Base-by-base conservation (phyloP, 2,329 filamentous ascomycete genomes). In the Sphaceloma murrayae region DNA sequence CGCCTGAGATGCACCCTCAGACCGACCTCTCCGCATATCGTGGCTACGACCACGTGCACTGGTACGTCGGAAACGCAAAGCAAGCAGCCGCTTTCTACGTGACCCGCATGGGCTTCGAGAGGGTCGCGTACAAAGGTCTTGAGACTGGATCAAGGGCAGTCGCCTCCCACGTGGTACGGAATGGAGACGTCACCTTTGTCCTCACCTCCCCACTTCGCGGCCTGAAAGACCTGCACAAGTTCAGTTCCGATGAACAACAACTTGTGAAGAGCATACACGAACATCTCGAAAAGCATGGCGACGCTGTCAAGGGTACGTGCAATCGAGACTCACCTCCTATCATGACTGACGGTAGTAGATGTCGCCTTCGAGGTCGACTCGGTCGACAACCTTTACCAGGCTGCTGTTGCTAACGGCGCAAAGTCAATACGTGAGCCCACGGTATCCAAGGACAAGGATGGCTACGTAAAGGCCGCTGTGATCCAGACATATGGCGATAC, bases 11-110 rank as follows among this genome's bases (percentile, higher is more conserved):
- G 18, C 14, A 36, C 10, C 26, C 49, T n/a, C 22, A 34, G 11
- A 47, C 31, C 31, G 47, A 48, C 7, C 24, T 47, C 14, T 36
- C 47, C 10, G 48, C 48, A 59, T 88, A 94, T 68, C 76, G 77
- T 49, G 87, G 85, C 58, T 95, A 94, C 62, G 85, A 94, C 66
- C 85, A 94, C 64, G 77, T 94, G 46, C 88, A 86, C 54, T 95
- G 88, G 88, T 94, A 86, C 69, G 89, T 95, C 21, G 87, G 88
- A 60, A 96, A 96, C 61, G 88, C 89, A 55, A 95, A 95, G 67
- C 88, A 95, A 69, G 85, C 87, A 2, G 88, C 88, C 29, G 75
- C 82, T 10, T 95, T 85, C 68, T 95, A 94, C 67, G 80, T 82
- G 53, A 80, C 77, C 8, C 82, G 87, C 53, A 87, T 95, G 69